Percentiles rank a stretch among this genome's conserved stretches.
Evolutionary conservation across 495 filamentous ascomycete species (phyloP).

Genomic region (Pyrenopolyporus hunteri): DNA sequence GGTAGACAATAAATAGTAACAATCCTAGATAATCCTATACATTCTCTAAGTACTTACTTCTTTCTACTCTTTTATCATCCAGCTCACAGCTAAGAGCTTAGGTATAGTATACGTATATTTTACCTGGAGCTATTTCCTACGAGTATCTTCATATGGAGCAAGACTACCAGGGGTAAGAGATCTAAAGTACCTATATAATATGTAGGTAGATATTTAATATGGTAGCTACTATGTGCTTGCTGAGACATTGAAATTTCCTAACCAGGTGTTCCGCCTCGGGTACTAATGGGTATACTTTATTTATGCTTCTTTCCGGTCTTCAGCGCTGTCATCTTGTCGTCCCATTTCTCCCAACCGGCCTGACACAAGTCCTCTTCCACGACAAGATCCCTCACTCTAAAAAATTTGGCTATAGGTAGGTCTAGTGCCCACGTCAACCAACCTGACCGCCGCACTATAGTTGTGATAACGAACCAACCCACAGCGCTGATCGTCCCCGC

Average conservation of each 20-base stretch:
- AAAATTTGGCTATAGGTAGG: slow-evolving; percentile 63
- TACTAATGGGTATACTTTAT: not conserved
- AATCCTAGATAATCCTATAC: too few relatives aligned
- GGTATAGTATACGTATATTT: not conserved
- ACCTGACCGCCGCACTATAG: slow-evolving; percentile 62
- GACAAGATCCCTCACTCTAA: slow-evolving; percentile 81
- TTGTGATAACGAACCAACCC: slow-evolving; percentile 78
- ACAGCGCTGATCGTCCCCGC: slow-evolving; percentile 76
- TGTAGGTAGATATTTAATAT: too few relatives aligned
- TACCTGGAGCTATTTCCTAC: too few relatives aligned
- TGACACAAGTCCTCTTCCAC: slow-evolving; percentile 89
- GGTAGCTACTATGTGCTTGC: too few relatives aligned
- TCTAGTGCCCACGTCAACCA: slow-evolving; percentile 75
- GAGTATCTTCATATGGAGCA: too few relatives aligned
- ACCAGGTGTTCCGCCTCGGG: not conserved
- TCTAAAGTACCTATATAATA: too few relatives aligned
- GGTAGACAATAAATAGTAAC: too few relatives aligned
- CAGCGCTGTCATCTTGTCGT: slow-evolving; percentile 54
- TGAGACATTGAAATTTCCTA: too few relatives aligned
- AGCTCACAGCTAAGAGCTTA: not conserved
- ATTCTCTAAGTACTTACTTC: not conserved
- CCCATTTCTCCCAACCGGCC: slow-evolving; percentile 93
- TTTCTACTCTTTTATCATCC: not conserved
- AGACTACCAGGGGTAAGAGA: too few relatives aligned
- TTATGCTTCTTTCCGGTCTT: slow-evolving; percentile 30